Evolutionary conservation across 139 green algal genomes (phyloP), one percentile per base, ranked within the genome.

Genomic region (Auxenochlorella pyrenoidosa): DNA sequence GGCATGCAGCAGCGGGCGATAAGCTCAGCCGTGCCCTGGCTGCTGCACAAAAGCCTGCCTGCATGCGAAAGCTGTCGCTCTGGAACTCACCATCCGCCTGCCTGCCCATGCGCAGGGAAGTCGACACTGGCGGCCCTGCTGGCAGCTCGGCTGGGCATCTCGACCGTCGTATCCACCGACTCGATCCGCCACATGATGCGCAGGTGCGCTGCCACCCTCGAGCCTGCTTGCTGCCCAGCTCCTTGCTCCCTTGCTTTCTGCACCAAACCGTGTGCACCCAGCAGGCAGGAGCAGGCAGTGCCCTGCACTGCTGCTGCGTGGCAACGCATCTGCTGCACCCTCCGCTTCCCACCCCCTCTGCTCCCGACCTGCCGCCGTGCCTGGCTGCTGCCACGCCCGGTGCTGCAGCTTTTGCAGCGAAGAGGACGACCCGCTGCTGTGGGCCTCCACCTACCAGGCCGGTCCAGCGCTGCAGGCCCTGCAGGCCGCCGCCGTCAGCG

Each of bases 51-150:
- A n/a, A n/a, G n/a, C n/a, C n/a, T n/a, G n/a, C n/a, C n/a, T n/a
- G n/a, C n/a, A n/a, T n/a, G n/a, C n/a, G n/a, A n/a, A n/a, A n/a
- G n/a, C n/a, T n/a, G n/a, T n/a, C n/a, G n/a, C n/a, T n/a, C 70
- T 32, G 70, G 3, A 10, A 34, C 70, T 40, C n/a, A 10, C 2
- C 68, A 3, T 16, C 28, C 32, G 28, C 68, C 44, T 63, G 75
- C 30, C 75, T 30, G 38, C 41, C 70, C n/a, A 24, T 30, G 13
- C 34, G 75, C 75, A 81, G 97, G 97, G 88, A 99, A 99, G 91
- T 98, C 95, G 47, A 99, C 97, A 32, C 91, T 99, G 73, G 96
- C 97, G 10, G 96, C 95, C 2, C 94, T 99, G 76, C 88, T 99
- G 90, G 96, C 95, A 15, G 88, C 89, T 40, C 90, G 96, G 8